phyloP scores from a whole-genome alignment of 2,329 filamentous ascomycete species.

The Pseudogymnoascus sp. region DNA sequence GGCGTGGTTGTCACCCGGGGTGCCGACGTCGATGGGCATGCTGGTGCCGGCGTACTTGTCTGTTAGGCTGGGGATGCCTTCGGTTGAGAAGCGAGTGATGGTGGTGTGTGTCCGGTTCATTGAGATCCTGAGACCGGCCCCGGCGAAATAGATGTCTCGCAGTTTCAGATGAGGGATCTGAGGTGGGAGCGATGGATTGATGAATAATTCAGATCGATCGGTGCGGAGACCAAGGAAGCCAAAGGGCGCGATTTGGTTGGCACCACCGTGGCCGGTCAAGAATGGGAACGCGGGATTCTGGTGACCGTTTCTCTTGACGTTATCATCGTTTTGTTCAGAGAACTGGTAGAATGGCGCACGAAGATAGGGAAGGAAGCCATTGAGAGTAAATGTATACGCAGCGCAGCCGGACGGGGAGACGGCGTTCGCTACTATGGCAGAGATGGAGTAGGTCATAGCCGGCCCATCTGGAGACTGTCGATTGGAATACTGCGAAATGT shows the following conservation, averaged over 20 bases:
- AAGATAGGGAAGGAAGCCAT: constrained; percentile 54
- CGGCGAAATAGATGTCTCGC: constrained; percentile 58
- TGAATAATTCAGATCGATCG: constrained; percentile 48
- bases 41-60: constrained; percentile 47
- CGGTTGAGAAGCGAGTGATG: constrained; percentile 42
- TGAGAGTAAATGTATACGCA: constrained; percentile 57
- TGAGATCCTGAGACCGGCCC: constrained; percentile 51
- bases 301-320: constrained; percentile 52
- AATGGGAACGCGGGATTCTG: constrained; percentile 58
- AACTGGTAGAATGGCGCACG: constrained; percentile 62
- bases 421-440: constrained; percentile 56
- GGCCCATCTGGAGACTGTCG: constrained; percentile 60
- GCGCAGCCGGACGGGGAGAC: constrained; percentile 59
- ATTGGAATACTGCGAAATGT: constrained; percentile 45
- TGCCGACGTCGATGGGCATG: constrained; percentile 51
- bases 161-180: constrained; percentile 53
- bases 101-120: constrained; percentile 59
- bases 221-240: constrained; percentile 58
- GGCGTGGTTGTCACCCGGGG: constrained; percentile 31
- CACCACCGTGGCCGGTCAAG: constrained; percentile 60
- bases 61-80: constrained; percentile 35
- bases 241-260: constrained; percentile 57
- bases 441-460: constrained; percentile 65
- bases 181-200: constrained; percentile 51
- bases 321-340: constrained; percentile 59